phyloP scores from a whole-genome alignment of 192 early-diverging fungal species.

The Coemansia sp. region DNA sequence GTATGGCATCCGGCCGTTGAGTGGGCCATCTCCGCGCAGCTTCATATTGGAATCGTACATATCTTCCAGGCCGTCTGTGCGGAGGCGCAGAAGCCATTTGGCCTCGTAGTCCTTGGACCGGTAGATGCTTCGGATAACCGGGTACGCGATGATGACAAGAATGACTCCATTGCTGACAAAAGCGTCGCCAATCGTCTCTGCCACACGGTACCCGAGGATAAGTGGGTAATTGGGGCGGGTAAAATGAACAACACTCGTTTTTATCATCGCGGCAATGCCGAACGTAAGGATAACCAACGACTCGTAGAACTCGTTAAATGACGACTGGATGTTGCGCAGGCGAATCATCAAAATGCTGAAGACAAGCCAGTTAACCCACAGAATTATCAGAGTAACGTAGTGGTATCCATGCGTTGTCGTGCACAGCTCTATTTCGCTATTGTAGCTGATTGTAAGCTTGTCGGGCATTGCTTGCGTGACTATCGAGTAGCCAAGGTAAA shows the following conservation, averaged over 20 bases:
- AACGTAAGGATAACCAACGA: constrained; percentile 36
- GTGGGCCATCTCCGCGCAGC: too few relatives aligned
- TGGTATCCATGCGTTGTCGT: constrained; percentile 12
- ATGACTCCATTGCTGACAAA: constrained; percentile 25
- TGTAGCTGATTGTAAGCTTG: too few relatives aligned
- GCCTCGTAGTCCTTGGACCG: constrained; percentile 28
- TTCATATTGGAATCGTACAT: constrained; percentile 9
- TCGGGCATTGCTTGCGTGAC: too few relatives aligned
- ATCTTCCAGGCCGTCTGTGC: constrained; percentile 27
- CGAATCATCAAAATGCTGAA: constrained; percentile 32
- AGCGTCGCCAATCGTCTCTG: constrained; percentile 33
- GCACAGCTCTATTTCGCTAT: constrained; percentile 16
- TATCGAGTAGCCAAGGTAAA: neutral
- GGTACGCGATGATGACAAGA: constrained; percentile 35
- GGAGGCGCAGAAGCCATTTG: constrained; percentile 34
- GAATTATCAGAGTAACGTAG: constrained; percentile 7
- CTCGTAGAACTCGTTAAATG: constrained; percentile 44
- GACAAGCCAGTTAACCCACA: constrained; percentile 34
- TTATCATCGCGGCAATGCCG: constrained; percentile 23
- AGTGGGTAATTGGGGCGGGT: constrained; percentile 19
- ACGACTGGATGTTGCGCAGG: constrained; percentile 50
- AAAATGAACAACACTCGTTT: constrained; percentile 29
- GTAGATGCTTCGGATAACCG: constrained; percentile 37
- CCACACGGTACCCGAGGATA: constrained; percentile 25
- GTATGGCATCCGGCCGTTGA: too few relatives aligned